Evolutionary conservation across 2,329 filamentous ascomycete genomes (phyloP).

Genomic region (Alternaria gansuensis): DNA sequence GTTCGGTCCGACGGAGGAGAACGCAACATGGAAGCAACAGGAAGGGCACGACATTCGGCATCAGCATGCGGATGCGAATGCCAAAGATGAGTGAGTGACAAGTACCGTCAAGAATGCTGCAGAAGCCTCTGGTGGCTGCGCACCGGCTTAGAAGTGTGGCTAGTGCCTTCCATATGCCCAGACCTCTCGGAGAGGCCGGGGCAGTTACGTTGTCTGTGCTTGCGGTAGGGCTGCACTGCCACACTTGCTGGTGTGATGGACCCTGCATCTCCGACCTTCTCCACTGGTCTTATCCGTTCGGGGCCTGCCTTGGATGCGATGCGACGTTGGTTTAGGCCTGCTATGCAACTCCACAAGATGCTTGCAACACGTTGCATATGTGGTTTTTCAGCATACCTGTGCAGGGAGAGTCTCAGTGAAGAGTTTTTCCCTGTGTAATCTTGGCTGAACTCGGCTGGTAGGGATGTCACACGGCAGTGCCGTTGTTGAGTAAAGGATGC

Average conservation of each 20-base stretch:
- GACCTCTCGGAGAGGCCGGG: conserved; percentile 30
- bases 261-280: conserved; percentile 22
- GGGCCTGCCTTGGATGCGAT: conserved; percentile 24
- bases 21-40: conserved; percentile 6
- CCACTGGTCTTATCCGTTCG: conserved; percentile 16
- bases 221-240: conserved; percentile 36
- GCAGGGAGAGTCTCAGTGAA: conserved; percentile 16
- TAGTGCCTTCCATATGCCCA: conserved; percentile 29
- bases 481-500: conserved; percentile 5
- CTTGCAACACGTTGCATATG: conserved; percentile 22
- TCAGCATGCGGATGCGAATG: not conserved
- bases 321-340: conserved; percentile 23
- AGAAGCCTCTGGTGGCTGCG: conserved; percentile 14
- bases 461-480: conserved; percentile 9
- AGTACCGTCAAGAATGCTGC: not conserved
- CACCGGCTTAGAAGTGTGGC: conserved; percentile 34
- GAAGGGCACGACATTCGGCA: not conserved
- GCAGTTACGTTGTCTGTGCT: conserved; percentile 24
- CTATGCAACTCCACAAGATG: conserved; percentile 14
- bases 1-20: conserved; percentile 8
- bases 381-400: conserved; percentile 17
- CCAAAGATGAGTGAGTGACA: not conserved
- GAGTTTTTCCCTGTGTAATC: conserved; percentile 23
- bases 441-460: conserved; percentile 9
- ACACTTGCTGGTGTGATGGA: conserved; percentile 19